A percentile compares a stretch with the other conserved stretches of the same genome.
These are phyloP conservation scores for Leptosphaerulina australis DNA, from an alignment of 2,329 filamentous ascomycete genomes.

Conservation along the genomic window DNA sequence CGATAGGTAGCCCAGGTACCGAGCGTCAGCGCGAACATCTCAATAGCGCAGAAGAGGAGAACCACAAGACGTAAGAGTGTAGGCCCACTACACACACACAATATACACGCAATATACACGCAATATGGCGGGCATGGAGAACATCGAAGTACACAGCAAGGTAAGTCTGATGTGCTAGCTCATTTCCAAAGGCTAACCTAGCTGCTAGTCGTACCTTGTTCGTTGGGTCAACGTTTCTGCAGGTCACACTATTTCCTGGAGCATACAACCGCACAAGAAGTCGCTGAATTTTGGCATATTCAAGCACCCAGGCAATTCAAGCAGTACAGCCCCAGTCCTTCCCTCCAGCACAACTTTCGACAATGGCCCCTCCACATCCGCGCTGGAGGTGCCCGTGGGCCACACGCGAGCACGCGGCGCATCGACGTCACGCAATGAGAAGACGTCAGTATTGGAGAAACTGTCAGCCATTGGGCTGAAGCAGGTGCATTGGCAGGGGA, in stretches of 20 bases:
- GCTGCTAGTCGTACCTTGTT: conserved; percentile 86
- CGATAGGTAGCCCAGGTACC: conserved; percentile 18
- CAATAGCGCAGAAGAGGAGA: conserved; percentile 1
- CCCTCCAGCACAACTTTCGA: conserved; percentile 41
- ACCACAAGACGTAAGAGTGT: neutral
- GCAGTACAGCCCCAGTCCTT: conserved; percentile 53
- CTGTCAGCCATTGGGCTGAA: conserved; percentile 67
- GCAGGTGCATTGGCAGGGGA: conserved; percentile 79
- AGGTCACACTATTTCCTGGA: conserved; percentile 95
- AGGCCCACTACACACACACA: neutral
- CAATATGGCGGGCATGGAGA: conserved; percentile 89
- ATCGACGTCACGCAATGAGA: conserved; percentile 69
- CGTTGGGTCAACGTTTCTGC: conserved; percentile 94
- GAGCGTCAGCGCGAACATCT: conserved; percentile 13
- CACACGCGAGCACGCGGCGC: conserved; percentile 59
- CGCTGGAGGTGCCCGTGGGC: conserved; percentile 59
- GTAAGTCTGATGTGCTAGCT: conserved; percentile 56
- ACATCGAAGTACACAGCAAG: conserved; percentile 97
- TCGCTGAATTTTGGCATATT: conserved; percentile 98
- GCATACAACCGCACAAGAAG: conserved; percentile 96
- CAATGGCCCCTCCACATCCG: conserved; percentile 42
- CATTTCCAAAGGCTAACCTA: conserved; percentile 4
- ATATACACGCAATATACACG: neutral
- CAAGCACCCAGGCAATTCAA: conserved; percentile 84
- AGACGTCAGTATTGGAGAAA: conserved; percentile 71